These are phyloP conservation scores for Rhizophora apiculata DNA, from an alignment of 345 rosid genomes.

Conservation along the genomic window DNA sequence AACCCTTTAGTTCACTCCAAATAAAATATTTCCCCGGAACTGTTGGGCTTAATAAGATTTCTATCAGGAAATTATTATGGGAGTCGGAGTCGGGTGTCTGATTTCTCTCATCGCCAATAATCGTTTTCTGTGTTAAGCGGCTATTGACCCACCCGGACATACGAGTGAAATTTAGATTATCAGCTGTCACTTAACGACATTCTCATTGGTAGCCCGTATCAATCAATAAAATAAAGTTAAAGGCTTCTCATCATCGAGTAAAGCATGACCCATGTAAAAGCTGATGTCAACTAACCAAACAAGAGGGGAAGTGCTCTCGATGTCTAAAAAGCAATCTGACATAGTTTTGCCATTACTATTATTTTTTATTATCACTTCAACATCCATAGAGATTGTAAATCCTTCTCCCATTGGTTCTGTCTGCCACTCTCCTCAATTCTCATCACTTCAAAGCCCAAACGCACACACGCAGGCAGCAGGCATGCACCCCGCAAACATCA, in stretches of 20 bases:
- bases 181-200: constrained; percentile 13
- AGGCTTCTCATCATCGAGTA: neutral
- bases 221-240: neutral
- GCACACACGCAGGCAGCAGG: neutral
- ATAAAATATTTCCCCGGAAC: no score
- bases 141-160: neutral
- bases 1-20: neutral
- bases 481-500: constrained; percentile 19
- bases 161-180: neutral
- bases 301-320: neutral
- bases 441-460: neutral
- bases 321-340: constrained; percentile 2
- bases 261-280: neutral
- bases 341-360: neutral
- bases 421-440: neutral
- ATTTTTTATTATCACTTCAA: constrained; percentile 4
- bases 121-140: no score
- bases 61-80: neutral
- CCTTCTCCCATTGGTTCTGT: neutral
- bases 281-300: neutral
- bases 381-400: constrained; percentile 3
- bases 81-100: neutral
- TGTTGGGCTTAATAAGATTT: no score
- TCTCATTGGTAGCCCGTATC: constrained; percentile 11
- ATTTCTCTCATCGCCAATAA: no score